These are phyloP conservation scores for Penicillium desertorum DNA, from an alignment of 495 filamentous ascomycete species.

Conservation along the genomic window DNA sequence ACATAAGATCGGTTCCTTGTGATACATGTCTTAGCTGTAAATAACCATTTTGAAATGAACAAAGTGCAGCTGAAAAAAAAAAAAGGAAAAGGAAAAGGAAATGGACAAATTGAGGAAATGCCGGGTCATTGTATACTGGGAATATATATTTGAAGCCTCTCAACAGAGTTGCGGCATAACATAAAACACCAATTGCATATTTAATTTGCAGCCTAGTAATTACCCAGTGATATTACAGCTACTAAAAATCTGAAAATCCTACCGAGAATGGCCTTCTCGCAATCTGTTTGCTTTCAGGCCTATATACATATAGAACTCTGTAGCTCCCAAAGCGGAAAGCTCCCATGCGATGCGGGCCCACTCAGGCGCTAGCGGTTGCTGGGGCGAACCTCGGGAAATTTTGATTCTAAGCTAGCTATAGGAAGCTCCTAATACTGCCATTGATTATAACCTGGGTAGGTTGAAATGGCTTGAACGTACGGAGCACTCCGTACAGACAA, in stretches of 20 bases:
- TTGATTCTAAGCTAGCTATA: not conserved
- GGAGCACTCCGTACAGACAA: not conserved
- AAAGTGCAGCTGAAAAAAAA: not conserved
- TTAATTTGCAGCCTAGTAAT: not conserved
- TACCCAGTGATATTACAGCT: not conserved
- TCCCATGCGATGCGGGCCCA: conserved; percentile 15
- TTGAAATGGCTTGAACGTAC: not conserved
- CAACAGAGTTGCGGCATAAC: not conserved
- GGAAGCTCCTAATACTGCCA: not conserved
- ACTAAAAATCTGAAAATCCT: not conserved
- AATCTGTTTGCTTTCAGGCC: not conserved
- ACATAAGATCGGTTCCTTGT: not conserved
- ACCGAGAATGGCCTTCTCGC: not conserved
- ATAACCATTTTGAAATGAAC: not conserved
- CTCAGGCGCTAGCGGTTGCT: conserved; percentile 10
- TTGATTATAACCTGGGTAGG: not conserved
- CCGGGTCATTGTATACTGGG: not conserved
- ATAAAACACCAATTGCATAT: not conserved
- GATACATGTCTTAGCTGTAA: not conserved
- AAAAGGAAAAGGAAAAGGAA: not conserved
- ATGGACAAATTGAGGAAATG: not conserved
- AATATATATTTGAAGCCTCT: not conserved
- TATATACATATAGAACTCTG: not conserved
- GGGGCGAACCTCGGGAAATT: conserved; percentile 8
- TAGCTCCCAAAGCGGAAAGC: conserved; percentile 11